Evolutionary conservation across 345 rosid species (phyloP).

Genomic region (Brassica juncea): DNA sequence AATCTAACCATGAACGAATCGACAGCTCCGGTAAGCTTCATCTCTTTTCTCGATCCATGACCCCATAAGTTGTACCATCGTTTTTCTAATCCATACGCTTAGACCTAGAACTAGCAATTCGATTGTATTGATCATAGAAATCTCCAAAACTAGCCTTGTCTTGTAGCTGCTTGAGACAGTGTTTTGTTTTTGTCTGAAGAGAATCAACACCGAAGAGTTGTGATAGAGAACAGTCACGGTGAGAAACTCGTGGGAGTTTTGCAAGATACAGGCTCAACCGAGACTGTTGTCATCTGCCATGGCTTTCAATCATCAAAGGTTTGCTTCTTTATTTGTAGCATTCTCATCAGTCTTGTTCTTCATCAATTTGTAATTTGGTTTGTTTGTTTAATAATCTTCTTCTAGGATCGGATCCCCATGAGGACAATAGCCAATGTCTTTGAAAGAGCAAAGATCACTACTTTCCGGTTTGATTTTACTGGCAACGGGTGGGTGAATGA

Average conservation of each 20-base stretch:
- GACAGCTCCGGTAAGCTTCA: conserved; percentile 35
- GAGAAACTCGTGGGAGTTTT: conserved; percentile 80
- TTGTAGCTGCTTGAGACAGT: not conserved
- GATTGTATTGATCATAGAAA: not conserved
- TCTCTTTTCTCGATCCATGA: conserved; percentile 13
- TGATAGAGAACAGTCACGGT: conserved; percentile 59
- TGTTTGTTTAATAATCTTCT: not conserved
- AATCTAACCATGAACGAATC: conserved; percentile 20
- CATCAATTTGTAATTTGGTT: not conserved
- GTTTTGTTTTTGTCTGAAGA: not conserved
- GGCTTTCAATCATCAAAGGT: conserved; percentile 85
- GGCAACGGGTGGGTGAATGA: conserved; percentile 90
- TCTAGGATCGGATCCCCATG: conserved; percentile 78
- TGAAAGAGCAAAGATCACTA: conserved; percentile 55
- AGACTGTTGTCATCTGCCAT: conserved; percentile 81
- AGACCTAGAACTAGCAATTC: not conserved
- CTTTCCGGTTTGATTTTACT: conserved; percentile 86
- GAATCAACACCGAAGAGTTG: conserved; percentile 41
- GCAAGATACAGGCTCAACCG: conserved; percentile 73
- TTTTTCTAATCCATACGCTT: not conserved
- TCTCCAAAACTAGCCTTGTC: not conserved
- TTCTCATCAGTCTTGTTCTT: not conserved
- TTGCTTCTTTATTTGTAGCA: not conserved
- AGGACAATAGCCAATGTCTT: conserved; percentile 56
- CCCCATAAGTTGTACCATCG: not conserved